Evolutionary conservation across 345 rosid genomes (phyloP).

Genomic region (Dipteronia sinensis): DNA sequence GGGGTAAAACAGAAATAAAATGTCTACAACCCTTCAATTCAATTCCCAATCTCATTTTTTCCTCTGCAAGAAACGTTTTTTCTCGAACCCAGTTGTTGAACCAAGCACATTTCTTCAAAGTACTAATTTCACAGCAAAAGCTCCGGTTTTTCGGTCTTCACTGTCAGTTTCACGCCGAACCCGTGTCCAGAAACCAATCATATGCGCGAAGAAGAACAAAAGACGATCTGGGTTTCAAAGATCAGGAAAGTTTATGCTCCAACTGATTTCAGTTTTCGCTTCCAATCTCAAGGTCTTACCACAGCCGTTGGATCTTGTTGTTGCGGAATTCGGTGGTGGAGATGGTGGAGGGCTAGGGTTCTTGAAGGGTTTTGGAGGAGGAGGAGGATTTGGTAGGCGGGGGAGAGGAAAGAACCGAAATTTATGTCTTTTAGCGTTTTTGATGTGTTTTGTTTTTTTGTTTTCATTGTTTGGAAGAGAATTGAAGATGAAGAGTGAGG

Average conservation of each 20-base stretch:
- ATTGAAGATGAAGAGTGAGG: constrained; percentile 32
- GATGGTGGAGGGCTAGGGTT: constrained; percentile 36
- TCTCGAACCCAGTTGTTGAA: constrained; percentile 18
- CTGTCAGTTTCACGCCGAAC: constrained; percentile 13
- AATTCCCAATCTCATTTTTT: constrained; percentile 28
- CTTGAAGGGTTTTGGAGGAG: constrained; percentile 41
- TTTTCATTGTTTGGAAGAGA: constrained; percentile 32
- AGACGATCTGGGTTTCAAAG: constrained; percentile 36
- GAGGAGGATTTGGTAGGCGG: constrained; percentile 42
- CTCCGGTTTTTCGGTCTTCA: constrained; percentile 11
- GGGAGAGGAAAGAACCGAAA: constrained; percentile 29
- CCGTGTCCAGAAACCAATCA: constrained; percentile 30
- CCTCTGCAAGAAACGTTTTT: not conserved
- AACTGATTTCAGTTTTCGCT: constrained; percentile 36
- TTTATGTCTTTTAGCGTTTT: constrained; percentile 22
- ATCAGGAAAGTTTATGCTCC: constrained; percentile 28
- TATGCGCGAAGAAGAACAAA: constrained; percentile 41
- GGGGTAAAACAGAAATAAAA: not conserved
- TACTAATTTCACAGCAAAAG: constrained; percentile 9
- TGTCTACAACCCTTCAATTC: constrained; percentile 19
- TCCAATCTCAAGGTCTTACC: constrained; percentile 46
- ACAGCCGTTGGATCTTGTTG: constrained; percentile 41
- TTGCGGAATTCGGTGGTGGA: constrained; percentile 33
- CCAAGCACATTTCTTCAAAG: constrained; percentile 1
- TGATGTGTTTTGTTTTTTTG: constrained; percentile 31